A percentile compares a stretch with the other conserved stretches of the same genome.
Conservation (phyloP, 768 basidiomycete species). For the Xerocomus potaroensis region DNA sequence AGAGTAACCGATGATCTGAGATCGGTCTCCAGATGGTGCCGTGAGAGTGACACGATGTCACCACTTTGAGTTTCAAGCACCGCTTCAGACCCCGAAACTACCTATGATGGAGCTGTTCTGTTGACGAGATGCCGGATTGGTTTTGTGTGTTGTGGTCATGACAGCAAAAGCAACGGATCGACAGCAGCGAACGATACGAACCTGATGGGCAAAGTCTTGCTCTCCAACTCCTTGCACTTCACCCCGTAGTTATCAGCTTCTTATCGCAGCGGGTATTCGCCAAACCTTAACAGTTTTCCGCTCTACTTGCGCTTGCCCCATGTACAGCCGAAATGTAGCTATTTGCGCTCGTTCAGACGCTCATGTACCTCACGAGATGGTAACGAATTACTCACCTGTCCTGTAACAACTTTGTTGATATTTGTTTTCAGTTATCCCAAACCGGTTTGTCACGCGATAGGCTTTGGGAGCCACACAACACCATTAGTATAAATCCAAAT, state of each 20-base stretch:
- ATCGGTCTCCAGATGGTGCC: conserved; percentile 24
- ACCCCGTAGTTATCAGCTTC: conserved; percentile 17
- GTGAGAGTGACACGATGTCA: conserved; percentile 15
- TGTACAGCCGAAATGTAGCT: conserved; percentile 24
- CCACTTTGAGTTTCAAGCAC: conserved; percentile 9
- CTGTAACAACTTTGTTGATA: conserved; percentile 7
- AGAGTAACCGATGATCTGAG: too few relatives aligned
- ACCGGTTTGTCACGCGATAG: neutral
- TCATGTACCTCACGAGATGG: conserved; percentile 21
- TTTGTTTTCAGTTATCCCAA: conserved; percentile 1
- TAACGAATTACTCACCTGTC: conserved; percentile 27
- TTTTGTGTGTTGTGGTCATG: too few relatives aligned
- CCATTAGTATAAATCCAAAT: too few relatives aligned
- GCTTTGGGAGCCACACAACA: too few relatives aligned
- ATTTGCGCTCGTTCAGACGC: conserved; percentile 15
- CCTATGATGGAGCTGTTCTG: conserved; percentile 3
- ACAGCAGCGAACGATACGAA: too few relatives aligned
- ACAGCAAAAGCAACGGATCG: too few relatives aligned
- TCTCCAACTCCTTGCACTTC: neutral
- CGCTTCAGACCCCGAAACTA: conserved; percentile 16
- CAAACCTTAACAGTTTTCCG: conserved; percentile 25
- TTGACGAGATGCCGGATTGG: conserved; percentile 9
- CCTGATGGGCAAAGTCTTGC: too few relatives aligned
- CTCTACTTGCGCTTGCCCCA: conserved; percentile 18
- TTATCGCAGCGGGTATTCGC: conserved; percentile 18